These are phyloP conservation scores for Cyclotella sp. DNA, from an alignment of 108 stramenopile species.

Conservation along the genomic window DNA sequence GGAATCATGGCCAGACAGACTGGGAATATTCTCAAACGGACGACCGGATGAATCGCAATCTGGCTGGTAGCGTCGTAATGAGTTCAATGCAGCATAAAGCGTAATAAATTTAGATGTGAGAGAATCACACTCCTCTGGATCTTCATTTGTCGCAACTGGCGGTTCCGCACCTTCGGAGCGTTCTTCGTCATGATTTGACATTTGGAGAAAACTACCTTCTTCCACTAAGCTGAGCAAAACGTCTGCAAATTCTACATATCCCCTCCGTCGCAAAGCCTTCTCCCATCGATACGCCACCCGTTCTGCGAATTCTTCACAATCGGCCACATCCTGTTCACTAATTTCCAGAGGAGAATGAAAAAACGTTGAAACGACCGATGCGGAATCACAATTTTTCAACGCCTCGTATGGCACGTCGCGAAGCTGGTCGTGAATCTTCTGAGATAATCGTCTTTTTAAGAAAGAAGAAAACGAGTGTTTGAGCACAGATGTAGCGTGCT, in stretches of 20 bases:
- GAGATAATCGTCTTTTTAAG: conserved; percentile 7
- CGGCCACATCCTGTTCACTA: conserved; percentile 14
- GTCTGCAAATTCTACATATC: conserved; percentile 28
- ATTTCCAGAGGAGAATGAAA: conserved; percentile 10
- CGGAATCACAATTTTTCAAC: conserved; percentile 7
- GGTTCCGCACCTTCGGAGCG: not conserved
- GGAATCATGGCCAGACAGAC: not conserved
- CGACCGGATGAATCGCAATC: conserved; percentile 49
- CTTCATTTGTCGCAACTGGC: not conserved
- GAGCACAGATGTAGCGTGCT: conserved; percentile 18
- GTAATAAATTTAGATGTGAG: not conserved
- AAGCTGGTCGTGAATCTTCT: conserved; percentile 4
- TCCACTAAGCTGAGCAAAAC: conserved; percentile 9
- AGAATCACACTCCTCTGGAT: not conserved
- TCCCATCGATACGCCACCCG: conserved; percentile 35
- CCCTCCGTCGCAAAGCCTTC: conserved; percentile 11
- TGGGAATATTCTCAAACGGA: conserved; percentile 8
- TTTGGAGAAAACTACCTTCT: conserved; percentile 26
- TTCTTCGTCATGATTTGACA: not conserved
- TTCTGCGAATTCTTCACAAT: conserved; percentile 23
- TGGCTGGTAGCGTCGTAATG: conserved; percentile 23
- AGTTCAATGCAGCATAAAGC: conserved; percentile 28
- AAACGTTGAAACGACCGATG: not conserved
- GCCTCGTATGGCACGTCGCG: not conserved
- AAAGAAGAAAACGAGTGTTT: conserved; percentile 3